These are phyloP conservation scores for Aspergillus tanneri DNA, from an alignment of 2,329 filamentous ascomycete genomes.

Conservation along the genomic window DNA sequence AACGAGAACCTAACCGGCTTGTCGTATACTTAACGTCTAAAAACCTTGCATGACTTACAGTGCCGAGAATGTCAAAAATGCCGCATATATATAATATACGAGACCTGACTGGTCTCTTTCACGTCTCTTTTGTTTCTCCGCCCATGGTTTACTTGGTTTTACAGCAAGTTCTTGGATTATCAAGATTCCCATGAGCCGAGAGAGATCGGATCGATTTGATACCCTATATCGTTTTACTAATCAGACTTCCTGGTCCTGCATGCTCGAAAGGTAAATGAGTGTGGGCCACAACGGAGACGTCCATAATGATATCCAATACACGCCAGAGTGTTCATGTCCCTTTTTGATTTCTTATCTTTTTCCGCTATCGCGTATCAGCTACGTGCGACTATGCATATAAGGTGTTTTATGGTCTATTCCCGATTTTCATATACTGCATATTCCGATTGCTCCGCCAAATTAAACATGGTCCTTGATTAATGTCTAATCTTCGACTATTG, in stretches of 20 bases:
- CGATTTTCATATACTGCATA: conserved; percentile 3
- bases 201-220: conserved; percentile 27
- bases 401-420: conserved; percentile 7
- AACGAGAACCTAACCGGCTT: conserved; percentile 1
- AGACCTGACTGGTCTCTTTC: conserved; percentile 8
- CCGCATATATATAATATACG: conserved; percentile 11
- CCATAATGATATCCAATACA: conserved; percentile 1
- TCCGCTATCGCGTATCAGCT: too few species aligned
- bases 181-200: conserved; percentile 19
- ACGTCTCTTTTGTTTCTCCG: conserved; percentile 2
- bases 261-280: conserved; percentile 1
- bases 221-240: conserved; percentile 28
- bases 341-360: background rate
- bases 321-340: background rate
- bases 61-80: background rate
- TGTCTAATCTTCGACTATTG: too few species aligned
- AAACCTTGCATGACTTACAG: background rate
- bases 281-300: background rate
- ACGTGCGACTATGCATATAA: conserved; percentile 5
- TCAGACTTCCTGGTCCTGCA: conserved; percentile 10
- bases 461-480: too few species aligned
- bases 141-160: conserved; percentile 10
- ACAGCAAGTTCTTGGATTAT: conserved; percentile 9
- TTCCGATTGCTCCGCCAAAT: too few species aligned
- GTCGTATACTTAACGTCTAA: background rate